Evolutionary conservation across 805 yeast genomes (phyloP).

Genomic region (Millerozyma acaciae): DNA sequence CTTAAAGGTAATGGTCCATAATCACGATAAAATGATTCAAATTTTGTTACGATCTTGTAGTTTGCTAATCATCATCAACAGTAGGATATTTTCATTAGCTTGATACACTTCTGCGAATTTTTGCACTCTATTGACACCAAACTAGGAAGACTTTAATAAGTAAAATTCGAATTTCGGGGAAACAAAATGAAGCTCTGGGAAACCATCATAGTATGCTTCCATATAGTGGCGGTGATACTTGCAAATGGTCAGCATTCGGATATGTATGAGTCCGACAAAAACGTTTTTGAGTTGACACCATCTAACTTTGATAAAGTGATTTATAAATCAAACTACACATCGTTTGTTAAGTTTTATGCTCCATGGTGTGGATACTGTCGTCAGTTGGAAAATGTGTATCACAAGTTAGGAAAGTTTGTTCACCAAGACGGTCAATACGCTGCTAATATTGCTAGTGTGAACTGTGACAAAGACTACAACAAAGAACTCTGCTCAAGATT

Average conservation of each 20-base stretch:
- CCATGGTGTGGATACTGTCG: slow-evolving; percentile 98
- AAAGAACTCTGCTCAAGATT: slow-evolving; percentile 64
- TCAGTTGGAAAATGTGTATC: slow-evolving; percentile 59
- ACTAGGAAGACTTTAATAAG: background rate
- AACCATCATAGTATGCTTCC: background rate
- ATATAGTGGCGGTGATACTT: background rate
- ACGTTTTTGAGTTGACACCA: slow-evolving; percentile 55
- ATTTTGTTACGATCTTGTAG: too few species aligned
- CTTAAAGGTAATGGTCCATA: too few species aligned
- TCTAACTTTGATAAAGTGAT: slow-evolving; percentile 64
- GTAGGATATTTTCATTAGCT: too few species aligned
- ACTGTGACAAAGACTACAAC: slow-evolving; percentile 73
- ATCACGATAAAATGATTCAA: too few species aligned
- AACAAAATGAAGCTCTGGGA: slow-evolving; percentile 2
- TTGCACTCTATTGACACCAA: too few species aligned
- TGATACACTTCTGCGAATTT: too few species aligned
- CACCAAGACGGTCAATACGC: slow-evolving; percentile 45
- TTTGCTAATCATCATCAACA: too few species aligned
- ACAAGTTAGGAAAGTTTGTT: slow-evolving; percentile 58
- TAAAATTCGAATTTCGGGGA: background rate
- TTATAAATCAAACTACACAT: slow-evolving; percentile 65
- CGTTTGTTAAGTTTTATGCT: slow-evolving; percentile 87
- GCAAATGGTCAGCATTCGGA: slow-evolving; percentile 11
- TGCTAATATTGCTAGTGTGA: slow-evolving; percentile 72
- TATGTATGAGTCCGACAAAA: slow-evolving; percentile 35